Base-by-base conservation (phyloP, 306 rosid genomes). In the Mimosa pudica region DNA sequence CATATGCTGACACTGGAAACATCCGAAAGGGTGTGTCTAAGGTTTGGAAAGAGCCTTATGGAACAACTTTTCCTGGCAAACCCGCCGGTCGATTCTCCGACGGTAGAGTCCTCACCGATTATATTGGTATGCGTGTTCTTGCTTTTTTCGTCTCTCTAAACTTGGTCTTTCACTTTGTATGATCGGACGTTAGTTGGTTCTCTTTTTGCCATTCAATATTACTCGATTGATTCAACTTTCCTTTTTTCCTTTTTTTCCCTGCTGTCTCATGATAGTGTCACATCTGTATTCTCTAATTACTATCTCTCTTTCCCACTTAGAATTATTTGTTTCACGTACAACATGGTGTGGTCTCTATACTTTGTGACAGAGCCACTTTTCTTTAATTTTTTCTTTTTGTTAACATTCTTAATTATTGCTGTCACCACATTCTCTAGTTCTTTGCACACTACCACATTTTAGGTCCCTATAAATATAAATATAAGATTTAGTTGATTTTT, bases 1-100 rank as follows among this genome's bases (percentile, higher is more conserved):
- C 90, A 0, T 87, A 87, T 77, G 88, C 82, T 1, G 90, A 87
- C 79, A 87, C 90, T 0, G 90, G 90, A 14, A 87, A 87, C 86
- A 75, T 79, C 14, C 78, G 36, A 24, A 79, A 48, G 79, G 47
- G 30, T 24, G 30, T 24, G 30, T 24, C 30, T 24, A 72, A 11
- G 24, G 82, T 85, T 4, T 87, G 90, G 90, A 84, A 84, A 61
- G 36, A 81, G 30, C 90, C 90, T 36, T 87, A 87, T 10, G 90
- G 90, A 8, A 6, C 66, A 38, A 87, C 88, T 32, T 86, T 86
- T 38, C 89, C 89, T 57, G 89, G 89, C 67, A 86, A 86, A 48
- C 89, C 89, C 17, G 82, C 88, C 81, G 90, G 90, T 0, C 75
- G 30, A 24, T 24, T 24, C 30, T 24, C 30, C 30, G 30, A 24